A percentile compares a stretch with the other conserved stretches of the same genome.
These are phyloP conservation scores for Aspergillus kassunensis DNA, from an alignment of 495 filamentous ascomycete genomes.

Conservation along the genomic window DNA sequence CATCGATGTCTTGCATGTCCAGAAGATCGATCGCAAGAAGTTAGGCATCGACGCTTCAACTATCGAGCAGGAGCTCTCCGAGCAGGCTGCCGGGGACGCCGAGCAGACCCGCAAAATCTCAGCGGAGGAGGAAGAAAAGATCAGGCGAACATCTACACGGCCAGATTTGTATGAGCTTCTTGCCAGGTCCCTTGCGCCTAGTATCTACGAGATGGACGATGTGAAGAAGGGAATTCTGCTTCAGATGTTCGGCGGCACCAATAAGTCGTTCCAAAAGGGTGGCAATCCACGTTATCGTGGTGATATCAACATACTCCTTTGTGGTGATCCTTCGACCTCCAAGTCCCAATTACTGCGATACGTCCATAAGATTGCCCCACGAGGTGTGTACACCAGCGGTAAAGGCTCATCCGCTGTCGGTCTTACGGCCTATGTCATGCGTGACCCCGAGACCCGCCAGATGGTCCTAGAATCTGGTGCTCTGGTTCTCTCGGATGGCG, in stretches of 20 bases:
- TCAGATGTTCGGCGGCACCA: constrained; percentile 96
- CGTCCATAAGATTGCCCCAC: constrained; percentile 94
- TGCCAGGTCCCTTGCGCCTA: constrained; percentile 86
- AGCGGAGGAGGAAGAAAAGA: constrained; percentile 90
- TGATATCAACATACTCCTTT: constrained; percentile 95
- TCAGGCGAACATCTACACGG: constrained; percentile 73
- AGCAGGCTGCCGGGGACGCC: constrained; percentile 67
- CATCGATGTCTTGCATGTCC: constrained; percentile 89
- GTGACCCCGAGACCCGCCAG: constrained; percentile 90
- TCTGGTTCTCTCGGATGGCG: constrained; percentile 90
- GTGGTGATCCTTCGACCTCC: constrained; percentile 92
- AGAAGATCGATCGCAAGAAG: constrained; percentile 92
- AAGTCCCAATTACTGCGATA: constrained; percentile 95
- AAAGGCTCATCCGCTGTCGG: constrained; percentile 97
- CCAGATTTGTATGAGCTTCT: constrained; percentile 93
- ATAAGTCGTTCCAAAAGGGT: constrained; percentile 96
- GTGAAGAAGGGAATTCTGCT: constrained; percentile 97
- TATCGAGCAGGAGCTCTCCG: constrained; percentile 76
- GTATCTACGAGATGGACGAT: constrained; percentile 97
- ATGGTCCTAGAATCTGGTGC: constrained; percentile 96
- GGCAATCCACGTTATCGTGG: constrained; percentile 93
- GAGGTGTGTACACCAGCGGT: constrained; percentile 94
- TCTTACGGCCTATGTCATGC: constrained; percentile 96
- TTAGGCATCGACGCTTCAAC: constrained; percentile 90
- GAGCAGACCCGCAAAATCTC: constrained; percentile 78